Conservation (phyloP, 169 alveolate species). For the Babesia bigemina region DNA sequence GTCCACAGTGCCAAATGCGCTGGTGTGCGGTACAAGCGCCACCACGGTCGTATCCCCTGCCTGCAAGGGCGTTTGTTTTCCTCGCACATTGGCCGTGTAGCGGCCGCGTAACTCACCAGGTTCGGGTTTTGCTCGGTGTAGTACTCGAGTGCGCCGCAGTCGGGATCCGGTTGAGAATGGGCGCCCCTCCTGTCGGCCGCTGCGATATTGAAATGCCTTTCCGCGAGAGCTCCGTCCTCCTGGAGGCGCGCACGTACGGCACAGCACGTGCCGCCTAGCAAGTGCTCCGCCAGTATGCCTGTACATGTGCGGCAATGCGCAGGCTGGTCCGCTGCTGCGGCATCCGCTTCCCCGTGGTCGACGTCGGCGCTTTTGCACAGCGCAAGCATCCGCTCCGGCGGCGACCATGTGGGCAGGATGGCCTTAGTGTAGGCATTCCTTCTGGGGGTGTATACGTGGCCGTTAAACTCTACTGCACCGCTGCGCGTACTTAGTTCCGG, state of each 20-base stretch:
- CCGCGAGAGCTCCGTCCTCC: constrained; percentile 15
- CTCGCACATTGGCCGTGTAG: neutral
- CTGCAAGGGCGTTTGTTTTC: neutral
- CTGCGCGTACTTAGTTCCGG: neutral
- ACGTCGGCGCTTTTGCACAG: constrained; percentile 21
- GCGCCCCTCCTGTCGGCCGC: neutral
- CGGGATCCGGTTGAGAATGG: neutral
- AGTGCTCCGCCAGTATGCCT: constrained; percentile 13
- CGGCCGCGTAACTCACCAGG: neutral
- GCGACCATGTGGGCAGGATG: constrained; percentile 56
- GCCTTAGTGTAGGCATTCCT: constrained; percentile 22
- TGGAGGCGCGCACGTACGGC: neutral
- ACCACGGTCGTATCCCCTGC: constrained; percentile 25
- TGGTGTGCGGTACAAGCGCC: constrained; percentile 11
- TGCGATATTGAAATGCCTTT: constrained; percentile 17
- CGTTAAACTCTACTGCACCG: constrained; percentile 52
- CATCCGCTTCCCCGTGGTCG: neutral
- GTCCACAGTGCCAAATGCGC: constrained; percentile 50
- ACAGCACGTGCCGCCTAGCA: constrained; percentile 61
- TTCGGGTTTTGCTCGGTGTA: neutral
- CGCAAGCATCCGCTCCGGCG: constrained; percentile 60
- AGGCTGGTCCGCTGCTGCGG: neutral
- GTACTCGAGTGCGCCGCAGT: neutral
- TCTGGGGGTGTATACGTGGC: constrained; percentile 43
- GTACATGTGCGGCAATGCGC: constrained; percentile 16